phyloP scores from a whole-genome alignment of 331 rosid genomes.

The Acacia pycnantha region DNA sequence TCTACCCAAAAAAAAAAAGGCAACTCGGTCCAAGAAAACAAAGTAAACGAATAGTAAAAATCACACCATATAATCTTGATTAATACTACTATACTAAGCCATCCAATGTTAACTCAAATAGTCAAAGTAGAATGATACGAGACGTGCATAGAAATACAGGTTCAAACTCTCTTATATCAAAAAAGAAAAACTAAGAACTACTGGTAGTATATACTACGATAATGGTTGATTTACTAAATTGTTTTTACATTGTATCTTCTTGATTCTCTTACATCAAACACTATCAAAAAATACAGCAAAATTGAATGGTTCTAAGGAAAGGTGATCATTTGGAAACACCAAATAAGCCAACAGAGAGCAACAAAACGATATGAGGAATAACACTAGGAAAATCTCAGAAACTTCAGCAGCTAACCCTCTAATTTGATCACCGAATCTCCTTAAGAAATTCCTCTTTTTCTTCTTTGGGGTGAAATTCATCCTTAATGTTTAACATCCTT shows the following conservation, averaged over 20 bases:
- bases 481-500: constrained; percentile 20
- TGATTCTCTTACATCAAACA: not conserved
- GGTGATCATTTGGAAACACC: not conserved
- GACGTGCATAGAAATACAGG: not conserved
- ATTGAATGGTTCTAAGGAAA: not conserved
- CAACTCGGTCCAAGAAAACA: too few species aligned
- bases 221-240: too few species aligned
- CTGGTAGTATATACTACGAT: not conserved
- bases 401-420: not conserved
- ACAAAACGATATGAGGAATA: not conserved
- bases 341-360: not conserved
- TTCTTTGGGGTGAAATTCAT: not conserved
- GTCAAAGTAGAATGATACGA: not conserved
- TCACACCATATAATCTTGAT: too few species aligned
- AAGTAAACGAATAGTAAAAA: too few species aligned
- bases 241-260: not conserved
- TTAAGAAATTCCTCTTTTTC: not conserved
- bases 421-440: not conserved
- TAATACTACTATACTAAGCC: too few species aligned
- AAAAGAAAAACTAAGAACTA: not conserved
- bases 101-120: not conserved
- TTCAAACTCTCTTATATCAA: not conserved
- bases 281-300: not conserved
- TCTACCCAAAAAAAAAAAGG: too few species aligned
- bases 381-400: not conserved